Percentiles rank a stretch among this genome's conserved stretches.
phyloP scores from a whole-genome alignment of 1,284 basidiomycete genomes.

The Singerocomus inundabilis region DNA sequence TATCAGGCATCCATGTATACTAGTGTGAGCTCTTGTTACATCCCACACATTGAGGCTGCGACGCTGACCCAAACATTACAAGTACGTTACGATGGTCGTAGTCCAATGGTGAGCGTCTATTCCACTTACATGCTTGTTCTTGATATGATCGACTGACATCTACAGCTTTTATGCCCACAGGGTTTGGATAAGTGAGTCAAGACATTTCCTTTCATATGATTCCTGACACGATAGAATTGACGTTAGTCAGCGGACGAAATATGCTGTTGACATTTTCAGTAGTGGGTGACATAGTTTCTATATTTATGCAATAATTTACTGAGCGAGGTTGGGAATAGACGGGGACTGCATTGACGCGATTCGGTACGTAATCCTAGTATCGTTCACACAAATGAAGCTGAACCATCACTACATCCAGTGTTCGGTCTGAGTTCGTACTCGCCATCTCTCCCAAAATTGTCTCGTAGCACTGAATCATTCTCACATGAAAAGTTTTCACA shows the following conservation, averaged over 20 bases:
- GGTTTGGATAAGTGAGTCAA: slow-evolving; percentile 18
- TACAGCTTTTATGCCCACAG: slow-evolving; percentile 17
- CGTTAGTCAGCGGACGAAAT: slow-evolving; percentile 10
- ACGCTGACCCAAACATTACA: neutral
- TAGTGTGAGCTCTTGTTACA: slow-evolving; percentile 5
- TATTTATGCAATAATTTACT: neutral
- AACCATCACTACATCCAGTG: neutral
- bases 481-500: neutral
- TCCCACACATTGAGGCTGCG: neutral
- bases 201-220: neutral
- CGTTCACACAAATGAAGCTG: neutral
- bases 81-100: slow-evolving; percentile 5
- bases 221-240: neutral
- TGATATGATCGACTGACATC: neutral
- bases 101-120: slow-evolving; percentile 15
- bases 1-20: slow-evolving; percentile 1
- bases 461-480: neutral
- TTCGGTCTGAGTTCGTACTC: slow-evolving; percentile 11
- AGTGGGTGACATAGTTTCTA: neutral
- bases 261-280: slow-evolving; percentile 5
- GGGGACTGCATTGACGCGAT: slow-evolving; percentile 3
- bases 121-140: neutral
- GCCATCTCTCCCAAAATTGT: neutral
- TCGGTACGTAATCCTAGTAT: slow-evolving; percentile 3
- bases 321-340: neutral